A percentile compares a stretch with the other conserved stretches of the same genome.
These are phyloP conservation scores for Hortiboletus rubellus DNA, from an alignment of 1,284 basidiomycete genomes.

Conservation along the genomic window DNA sequence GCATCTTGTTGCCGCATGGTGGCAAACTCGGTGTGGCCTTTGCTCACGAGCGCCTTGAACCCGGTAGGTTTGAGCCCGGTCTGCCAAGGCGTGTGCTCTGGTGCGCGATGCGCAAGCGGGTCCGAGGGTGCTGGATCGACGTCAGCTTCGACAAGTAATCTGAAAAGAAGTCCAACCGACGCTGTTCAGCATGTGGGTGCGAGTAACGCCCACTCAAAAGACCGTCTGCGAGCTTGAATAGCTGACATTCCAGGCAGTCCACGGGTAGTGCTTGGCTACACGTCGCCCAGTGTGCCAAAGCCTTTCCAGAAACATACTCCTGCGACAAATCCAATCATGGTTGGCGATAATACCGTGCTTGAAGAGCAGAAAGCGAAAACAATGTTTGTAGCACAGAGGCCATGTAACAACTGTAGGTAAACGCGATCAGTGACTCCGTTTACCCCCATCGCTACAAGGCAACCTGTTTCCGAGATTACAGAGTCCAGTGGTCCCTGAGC, in stretches of 20 bases:
- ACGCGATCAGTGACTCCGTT: too few relatives aligned
- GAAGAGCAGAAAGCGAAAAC: slow-evolving; percentile 80
- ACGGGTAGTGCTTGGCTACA: slow-evolving; percentile 78
- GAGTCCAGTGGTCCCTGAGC: too few relatives aligned
- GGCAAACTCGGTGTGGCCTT: slow-evolving; percentile 91
- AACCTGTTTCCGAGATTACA: too few relatives aligned
- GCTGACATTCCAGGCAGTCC: slow-evolving; percentile 91
- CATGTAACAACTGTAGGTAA: too few relatives aligned
- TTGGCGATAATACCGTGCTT: slow-evolving; percentile 60
- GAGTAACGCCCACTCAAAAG: slow-evolving; percentile 92
- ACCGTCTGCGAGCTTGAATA: slow-evolving; percentile 91
- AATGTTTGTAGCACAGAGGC: too few relatives aligned
- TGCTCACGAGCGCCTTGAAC: slow-evolving; percentile 90
- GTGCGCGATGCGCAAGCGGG: slow-evolving; percentile 40
- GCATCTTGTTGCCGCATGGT: slow-evolving; percentile 98
- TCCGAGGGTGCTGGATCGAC: slow-evolving; percentile 18
- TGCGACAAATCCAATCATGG: slow-evolving; percentile 1
- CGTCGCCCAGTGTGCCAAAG: slow-evolving; percentile 57
- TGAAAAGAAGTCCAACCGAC: slow-evolving; percentile 4
- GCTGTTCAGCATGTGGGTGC: slow-evolving; percentile 36
- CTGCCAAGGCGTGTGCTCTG: too few relatives aligned
- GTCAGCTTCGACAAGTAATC: slow-evolving; percentile 4
- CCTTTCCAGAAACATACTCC: slow-evolving; percentile 36
- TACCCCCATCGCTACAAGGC: too few relatives aligned
- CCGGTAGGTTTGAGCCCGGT: slow-evolving; percentile 81